A percentile compares a stretch with the other conserved stretches of the same genome.
These are phyloP conservation scores for Mycena polygramma DNA, from an alignment of 768 basidiomycete genomes.

Conservation along the genomic window DNA sequence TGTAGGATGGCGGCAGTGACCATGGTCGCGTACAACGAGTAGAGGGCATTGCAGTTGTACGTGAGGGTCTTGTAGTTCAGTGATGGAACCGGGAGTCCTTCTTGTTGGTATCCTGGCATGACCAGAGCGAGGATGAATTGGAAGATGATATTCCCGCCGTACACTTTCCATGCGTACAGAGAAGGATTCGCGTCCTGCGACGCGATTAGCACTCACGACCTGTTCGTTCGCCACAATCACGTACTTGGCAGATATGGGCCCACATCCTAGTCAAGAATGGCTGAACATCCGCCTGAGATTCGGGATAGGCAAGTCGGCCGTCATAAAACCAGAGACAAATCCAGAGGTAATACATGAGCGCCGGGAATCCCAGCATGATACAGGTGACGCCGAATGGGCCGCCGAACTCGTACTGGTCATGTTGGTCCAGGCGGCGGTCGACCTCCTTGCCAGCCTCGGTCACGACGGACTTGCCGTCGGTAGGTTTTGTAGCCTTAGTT, in stretches of 20 bases:
- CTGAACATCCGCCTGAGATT: slow-evolving; percentile 73
- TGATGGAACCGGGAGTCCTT: slow-evolving; percentile 96
- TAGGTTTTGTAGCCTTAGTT: slow-evolving; percentile 1
- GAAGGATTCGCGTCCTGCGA: slow-evolving; percentile 92
- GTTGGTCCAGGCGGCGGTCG: slow-evolving; percentile 81
- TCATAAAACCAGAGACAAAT: slow-evolving; percentile 97
- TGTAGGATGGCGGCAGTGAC: slow-evolving; percentile 82
- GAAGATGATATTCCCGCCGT: slow-evolving; percentile 88
- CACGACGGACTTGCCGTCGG: slow-evolving; percentile 50
- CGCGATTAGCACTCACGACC: neutral
- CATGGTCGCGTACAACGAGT: slow-evolving; percentile 87
- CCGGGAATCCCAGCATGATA: slow-evolving; percentile 95
- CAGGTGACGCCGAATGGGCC: slow-evolving; percentile 91
- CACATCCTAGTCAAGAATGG: slow-evolving; percentile 90
- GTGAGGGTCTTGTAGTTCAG: slow-evolving; percentile 91
- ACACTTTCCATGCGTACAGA: slow-evolving; percentile 89
- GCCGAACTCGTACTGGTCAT: slow-evolving; percentile 91
- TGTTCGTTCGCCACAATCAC: slow-evolving; percentile 6
- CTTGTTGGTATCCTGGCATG: slow-evolving; percentile 93
- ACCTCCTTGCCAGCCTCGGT: slow-evolving; percentile 81
- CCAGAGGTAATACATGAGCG: slow-evolving; percentile 99
- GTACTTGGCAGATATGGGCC: slow-evolving; percentile 83
- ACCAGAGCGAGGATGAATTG: slow-evolving; percentile 92
- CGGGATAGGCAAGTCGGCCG: slow-evolving; percentile 81
- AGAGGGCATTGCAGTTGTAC: slow-evolving; percentile 97